Evolutionary conservation across 257 asterid species (phyloP), one percentile per base, ranked within the genome.

Genomic region (Jacaranda mimosifolia): DNA sequence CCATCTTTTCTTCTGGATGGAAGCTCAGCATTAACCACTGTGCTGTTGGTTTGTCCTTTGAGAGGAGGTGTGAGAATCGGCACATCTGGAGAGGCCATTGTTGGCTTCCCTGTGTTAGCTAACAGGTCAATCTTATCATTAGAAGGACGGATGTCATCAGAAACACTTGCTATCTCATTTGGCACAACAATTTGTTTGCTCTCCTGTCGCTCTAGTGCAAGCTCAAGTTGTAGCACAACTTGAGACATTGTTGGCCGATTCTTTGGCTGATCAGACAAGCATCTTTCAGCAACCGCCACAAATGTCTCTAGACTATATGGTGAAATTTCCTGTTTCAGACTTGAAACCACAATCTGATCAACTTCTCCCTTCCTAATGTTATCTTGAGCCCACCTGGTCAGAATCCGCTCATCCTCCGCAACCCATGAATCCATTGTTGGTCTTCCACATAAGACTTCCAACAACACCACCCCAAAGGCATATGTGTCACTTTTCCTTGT

Each of bases 381-480:
- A 58, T 84, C 85, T 26, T 60, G 63, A 62, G 86, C 93, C 96
- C 93, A 88, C 55, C 73, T 75, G 39, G 79, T 82, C 18, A 90
- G 77, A 59, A 80, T 66, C 43, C 76, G 86, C 46, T 87, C 84
- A 45, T 85, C 87, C 60, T 82, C 91, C n/a, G 60, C 63, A 39
- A 60, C 81, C 19, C 76, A 64, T 21, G 57, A 79, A 81, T 84
- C 85, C 78, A 83, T 75, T 45, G 90, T 87, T 4, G 87, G 87
- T 64, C 92, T 87, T 51, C 92, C 93, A 19, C 91, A 81, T 56
- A 89, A 79, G 15, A 86, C 83, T 82, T 87, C 92, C 63, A 91
- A 78, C 70, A 89, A 53, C 82, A 91, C 90, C 67, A 87, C 92
- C 35, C 96, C 94, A 75, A 89, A 91, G 39, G 90, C 91, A 60